Evolutionary conservation across 768 basidiomycete species (phyloP).

Genomic region (Coprinopsis cinerea): DNA sequence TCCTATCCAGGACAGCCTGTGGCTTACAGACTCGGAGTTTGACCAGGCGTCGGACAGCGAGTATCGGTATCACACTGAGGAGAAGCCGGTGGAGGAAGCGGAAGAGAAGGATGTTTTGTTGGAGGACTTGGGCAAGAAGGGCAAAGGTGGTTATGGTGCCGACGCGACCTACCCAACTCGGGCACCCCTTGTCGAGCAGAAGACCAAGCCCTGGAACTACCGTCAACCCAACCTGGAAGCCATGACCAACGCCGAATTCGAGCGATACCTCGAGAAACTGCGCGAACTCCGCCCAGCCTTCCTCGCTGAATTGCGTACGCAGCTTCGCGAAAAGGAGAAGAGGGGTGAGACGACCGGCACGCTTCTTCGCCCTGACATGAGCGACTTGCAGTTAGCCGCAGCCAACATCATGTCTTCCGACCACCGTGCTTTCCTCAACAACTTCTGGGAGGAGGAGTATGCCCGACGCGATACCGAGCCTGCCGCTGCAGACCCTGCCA

Average conservation of each 20-base stretch:
- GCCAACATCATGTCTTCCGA: constrained; percentile 15
- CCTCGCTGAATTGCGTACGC: constrained; percentile 32
- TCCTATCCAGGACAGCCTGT: constrained; percentile 17
- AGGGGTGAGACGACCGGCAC: neutral
- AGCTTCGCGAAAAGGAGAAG: constrained; percentile 14
- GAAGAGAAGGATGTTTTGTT: neutral
- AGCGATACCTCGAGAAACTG: constrained; percentile 51
- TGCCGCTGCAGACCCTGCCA: constrained; percentile 7
- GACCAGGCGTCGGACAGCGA: constrained; percentile 14
- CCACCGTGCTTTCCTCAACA: constrained; percentile 35
- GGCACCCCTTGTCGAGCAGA: neutral
- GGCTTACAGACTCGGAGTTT: constrained; percentile 45
- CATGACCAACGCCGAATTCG: constrained; percentile 57
- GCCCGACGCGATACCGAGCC: constrained; percentile 10
- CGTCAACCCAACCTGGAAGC: constrained; percentile 44
- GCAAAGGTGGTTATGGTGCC: constrained; percentile 20
- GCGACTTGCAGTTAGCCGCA: constrained; percentile 13
- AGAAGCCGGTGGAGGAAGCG: constrained; percentile 4
- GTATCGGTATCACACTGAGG: neutral
- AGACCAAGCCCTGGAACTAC: constrained; percentile 10
- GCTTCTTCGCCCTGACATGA: constrained; percentile 6
- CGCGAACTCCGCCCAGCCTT: constrained; percentile 54
- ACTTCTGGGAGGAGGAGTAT: constrained; percentile 20
- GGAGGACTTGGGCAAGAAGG: constrained; percentile 13
- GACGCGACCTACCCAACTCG: constrained; percentile 4